Conservation (phyloP, 345 rosid species). For the Excoecaria cochinchinensis region DNA sequence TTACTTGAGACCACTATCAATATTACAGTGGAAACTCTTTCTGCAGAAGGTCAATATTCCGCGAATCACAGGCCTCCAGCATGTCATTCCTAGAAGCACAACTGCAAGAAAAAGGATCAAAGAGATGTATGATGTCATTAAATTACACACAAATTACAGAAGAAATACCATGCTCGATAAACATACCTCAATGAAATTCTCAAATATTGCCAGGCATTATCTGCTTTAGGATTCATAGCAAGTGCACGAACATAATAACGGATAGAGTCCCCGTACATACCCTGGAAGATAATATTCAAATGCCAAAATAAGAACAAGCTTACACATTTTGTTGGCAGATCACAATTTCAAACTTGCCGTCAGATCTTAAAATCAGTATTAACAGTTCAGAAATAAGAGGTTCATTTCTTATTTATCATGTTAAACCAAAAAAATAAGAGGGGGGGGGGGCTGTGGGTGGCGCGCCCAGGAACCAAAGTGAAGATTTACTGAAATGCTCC, state of each 20-base stretch:
- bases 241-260: slow-evolving; percentile 96
- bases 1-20: neutral
- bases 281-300: slow-evolving; percentile 39
- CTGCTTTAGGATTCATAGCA: slow-evolving; percentile 98
- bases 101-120: slow-evolving; percentile 37
- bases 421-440: neutral
- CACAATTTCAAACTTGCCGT: neutral
- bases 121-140: neutral
- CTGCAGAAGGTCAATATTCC: slow-evolving; percentile 83
- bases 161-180: neutral
- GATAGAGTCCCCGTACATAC: slow-evolving; percentile 87
- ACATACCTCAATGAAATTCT: slow-evolving; percentile 87
- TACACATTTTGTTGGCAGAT: neutral
- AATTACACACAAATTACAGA: neutral
- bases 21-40: slow-evolving; percentile 79
- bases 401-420: neutral
- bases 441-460: no score
- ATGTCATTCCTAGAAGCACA: slow-evolving; percentile 82
- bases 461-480: neutral
- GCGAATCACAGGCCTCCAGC: slow-evolving; percentile 88
- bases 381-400: neutral
- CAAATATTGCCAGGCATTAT: slow-evolving; percentile 98
- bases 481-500: neutral
- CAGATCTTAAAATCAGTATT: neutral
- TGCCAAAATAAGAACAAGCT: neutral